Evolutionary conservation across 148 eudicot genomes (phyloP), one percentile per base, ranked within the genome.

Genomic region (Rhododendron mucronatum): DNA sequence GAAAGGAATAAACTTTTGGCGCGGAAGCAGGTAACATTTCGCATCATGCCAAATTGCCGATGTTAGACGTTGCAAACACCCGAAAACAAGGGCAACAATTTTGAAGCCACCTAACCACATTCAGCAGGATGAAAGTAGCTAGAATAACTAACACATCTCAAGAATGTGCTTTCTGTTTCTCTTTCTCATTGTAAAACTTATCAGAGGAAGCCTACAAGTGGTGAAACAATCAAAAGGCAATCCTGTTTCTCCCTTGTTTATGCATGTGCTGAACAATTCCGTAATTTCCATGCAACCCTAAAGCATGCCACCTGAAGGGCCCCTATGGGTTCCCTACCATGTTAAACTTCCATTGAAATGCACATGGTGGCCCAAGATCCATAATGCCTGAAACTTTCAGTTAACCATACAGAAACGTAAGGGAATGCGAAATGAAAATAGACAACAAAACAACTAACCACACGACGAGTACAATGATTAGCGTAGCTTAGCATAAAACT

Each of bases 281-380:
- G 18, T 39, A 37, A 37, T 76, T 71, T 21, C 26, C n/a, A 35
- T 37, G 45, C 45, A 37, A 35, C 23, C 78, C 39, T 71, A 30
- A 14, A 4, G 76, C 78, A 30, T 75, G 79, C 75, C 79, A 39
- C 26, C 48, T 16, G 16, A 20, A 37, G 48, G 80, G 13, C 26
- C 80, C 48, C 39, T 41, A 41, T 76, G 50, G n/a, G 41, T 71
- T 71, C 39, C 76, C 39, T 71, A 4, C 76, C 76, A 45, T 45
- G 50, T 35, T 67, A 12, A 82, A 82, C 84, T 33, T 16, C 85
- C 57, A 41, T 30, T 41, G 3, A 14, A 83, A 83, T 63, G 84
- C 55, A 65, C 84, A 83, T 83, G 84, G 84, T 13, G 45, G 55
- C 33, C 76, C 76, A 71, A 71, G 76, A 30, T 71, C 37, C 76